A percentile compares a stretch with the other conserved stretches of the same genome.
phyloP scores from a whole-genome alignment of 2,329 filamentous ascomycete species.

The Aspergillus proliferans region DNA sequence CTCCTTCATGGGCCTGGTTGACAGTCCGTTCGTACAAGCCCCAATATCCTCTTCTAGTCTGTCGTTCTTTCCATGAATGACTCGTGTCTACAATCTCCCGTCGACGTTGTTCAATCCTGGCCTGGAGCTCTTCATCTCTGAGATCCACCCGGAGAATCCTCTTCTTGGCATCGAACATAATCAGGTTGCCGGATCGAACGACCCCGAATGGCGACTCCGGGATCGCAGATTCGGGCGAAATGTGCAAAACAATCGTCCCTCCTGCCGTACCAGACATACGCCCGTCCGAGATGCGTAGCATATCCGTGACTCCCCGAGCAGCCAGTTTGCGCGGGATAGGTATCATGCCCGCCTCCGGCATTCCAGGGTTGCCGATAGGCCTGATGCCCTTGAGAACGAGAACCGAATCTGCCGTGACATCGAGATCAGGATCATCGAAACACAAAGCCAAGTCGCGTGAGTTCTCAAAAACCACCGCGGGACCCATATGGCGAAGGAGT shows the following conservation, averaged over 20 bases:
- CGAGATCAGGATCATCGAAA: conserved; percentile 42
- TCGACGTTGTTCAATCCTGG: conserved; percentile 30
- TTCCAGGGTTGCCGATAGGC: conserved; percentile 47
- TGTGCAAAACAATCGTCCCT: conserved; percentile 49
- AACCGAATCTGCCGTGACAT: conserved; percentile 41
- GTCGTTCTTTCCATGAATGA: conserved; percentile 17
- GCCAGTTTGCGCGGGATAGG: conserved; percentile 47
- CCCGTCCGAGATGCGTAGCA: conserved; percentile 50
- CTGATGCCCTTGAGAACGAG: conserved; percentile 46
- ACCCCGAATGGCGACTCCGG: conserved; percentile 44
- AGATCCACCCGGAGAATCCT: conserved; percentile 39
- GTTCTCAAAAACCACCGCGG: conserved; percentile 45
- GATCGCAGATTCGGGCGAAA: conserved; percentile 47
- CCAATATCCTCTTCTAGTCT: conserved; percentile 29
- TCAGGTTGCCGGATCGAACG: conserved; percentile 44
- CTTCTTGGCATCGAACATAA: conserved; percentile 42
- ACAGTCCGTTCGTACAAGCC: conserved; percentile 37
- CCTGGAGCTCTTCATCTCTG: conserved; percentile 35
- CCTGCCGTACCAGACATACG: conserved; percentile 53
- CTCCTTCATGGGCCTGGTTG: conserved; percentile 38
- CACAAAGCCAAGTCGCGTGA: conserved; percentile 41
- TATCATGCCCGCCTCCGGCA: conserved; percentile 49
- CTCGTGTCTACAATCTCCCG: conserved; percentile 7
- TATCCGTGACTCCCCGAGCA: conserved; percentile 44
- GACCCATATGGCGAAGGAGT: conserved; percentile 41